phyloP scores from a whole-genome alignment of 2,329 filamentous ascomycete species.

The Colletotrichum tamarilloi region DNA sequence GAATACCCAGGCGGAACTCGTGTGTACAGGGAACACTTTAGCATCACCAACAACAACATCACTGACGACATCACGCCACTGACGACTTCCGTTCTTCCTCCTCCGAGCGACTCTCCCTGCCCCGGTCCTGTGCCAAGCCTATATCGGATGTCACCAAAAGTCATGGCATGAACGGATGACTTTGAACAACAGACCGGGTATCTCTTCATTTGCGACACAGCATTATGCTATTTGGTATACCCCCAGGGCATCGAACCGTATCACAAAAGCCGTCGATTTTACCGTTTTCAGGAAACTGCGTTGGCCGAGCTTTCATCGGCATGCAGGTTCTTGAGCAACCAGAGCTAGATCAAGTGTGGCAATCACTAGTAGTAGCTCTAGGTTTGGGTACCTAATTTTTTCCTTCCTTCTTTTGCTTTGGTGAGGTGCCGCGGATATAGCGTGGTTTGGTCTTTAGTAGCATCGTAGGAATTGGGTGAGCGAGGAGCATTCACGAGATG shows the following conservation, averaged over 20 bases:
- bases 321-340: slow-evolving; percentile 1
- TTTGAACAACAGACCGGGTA: slow-evolving; percentile 3
- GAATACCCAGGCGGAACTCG: slow-evolving; percentile 35
- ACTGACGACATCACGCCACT: slow-evolving; percentile 49
- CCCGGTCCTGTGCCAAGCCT: background rate
- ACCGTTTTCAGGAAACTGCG: slow-evolving; percentile 31
- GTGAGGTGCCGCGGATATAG: slow-evolving; percentile 32
- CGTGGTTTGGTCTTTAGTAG: slow-evolving; percentile 35
- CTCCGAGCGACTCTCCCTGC: slow-evolving; percentile 1
- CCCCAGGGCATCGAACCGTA: slow-evolving; percentile 33
- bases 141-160: background rate
- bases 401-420: slow-evolving; percentile 15
- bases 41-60: slow-evolving; percentile 29
- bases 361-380: slow-evolving; percentile 1
- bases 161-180: background rate
- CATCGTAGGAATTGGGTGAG: slow-evolving; percentile 26
- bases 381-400: slow-evolving; percentile 33
- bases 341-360: background rate
- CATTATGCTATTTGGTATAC: slow-evolving; percentile 35
- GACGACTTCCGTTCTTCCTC: slow-evolving; percentile 41
- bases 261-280: slow-evolving; percentile 37
- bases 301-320: slow-evolving; percentile 23
- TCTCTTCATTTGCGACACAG: slow-evolving; percentile 31
- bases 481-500: slow-evolving; percentile 27
- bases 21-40: slow-evolving; percentile 26